Evolutionary conservation across 768 basidiomycete species (phyloP).

Genomic region (Tylopilus vinaceipallidus): DNA sequence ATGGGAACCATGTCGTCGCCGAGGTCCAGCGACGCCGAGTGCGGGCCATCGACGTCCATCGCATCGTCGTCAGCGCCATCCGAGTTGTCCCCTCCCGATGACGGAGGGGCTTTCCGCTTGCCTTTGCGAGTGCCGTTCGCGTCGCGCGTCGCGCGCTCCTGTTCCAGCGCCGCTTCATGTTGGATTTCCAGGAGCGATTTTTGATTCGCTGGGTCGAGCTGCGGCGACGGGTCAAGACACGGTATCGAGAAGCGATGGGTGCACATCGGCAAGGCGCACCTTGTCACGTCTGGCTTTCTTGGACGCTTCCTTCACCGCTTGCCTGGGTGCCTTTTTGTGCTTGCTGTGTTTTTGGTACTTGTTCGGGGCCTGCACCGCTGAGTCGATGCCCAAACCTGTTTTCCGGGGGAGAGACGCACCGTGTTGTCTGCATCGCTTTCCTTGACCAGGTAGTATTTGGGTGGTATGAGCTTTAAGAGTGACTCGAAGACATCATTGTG

Average conservation of each 20-base stretch:
- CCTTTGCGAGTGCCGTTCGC: slow-evolving; percentile 34
- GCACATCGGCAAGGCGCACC: slow-evolving; percentile 42
- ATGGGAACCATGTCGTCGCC: slow-evolving; percentile 54
- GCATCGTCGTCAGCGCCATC: slow-evolving; percentile 22
- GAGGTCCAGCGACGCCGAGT: not conserved
- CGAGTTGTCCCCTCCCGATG: slow-evolving; percentile 26
- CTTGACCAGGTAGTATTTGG: slow-evolving; percentile 73
- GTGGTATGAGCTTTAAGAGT: slow-evolving; percentile 81
- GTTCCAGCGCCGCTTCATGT: slow-evolving; percentile 43
- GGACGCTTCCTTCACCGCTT: slow-evolving; percentile 83
- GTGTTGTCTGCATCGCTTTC: slow-evolving; percentile 7
- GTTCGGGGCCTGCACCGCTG: slow-evolving; percentile 38
- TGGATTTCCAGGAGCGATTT: slow-evolving; percentile 76
- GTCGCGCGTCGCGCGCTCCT: slow-evolving; percentile 27
- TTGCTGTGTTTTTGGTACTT: slow-evolving; percentile 89
- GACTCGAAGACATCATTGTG: slow-evolving; percentile 89
- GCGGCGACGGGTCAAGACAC: not conserved
- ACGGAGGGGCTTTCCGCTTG: slow-evolving; percentile 44
- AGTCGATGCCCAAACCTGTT: not conserved
- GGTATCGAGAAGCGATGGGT: not conserved
- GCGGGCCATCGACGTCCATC: slow-evolving; percentile 32
- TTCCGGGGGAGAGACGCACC: slow-evolving; percentile 7
- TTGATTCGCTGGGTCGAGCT: slow-evolving; percentile 94
- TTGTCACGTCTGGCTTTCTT: slow-evolving; percentile 88
- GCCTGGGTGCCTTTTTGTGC: slow-evolving; percentile 78